Base-by-base conservation (phyloP, 75 land plant species). In the Larix kaempferi region DNA sequence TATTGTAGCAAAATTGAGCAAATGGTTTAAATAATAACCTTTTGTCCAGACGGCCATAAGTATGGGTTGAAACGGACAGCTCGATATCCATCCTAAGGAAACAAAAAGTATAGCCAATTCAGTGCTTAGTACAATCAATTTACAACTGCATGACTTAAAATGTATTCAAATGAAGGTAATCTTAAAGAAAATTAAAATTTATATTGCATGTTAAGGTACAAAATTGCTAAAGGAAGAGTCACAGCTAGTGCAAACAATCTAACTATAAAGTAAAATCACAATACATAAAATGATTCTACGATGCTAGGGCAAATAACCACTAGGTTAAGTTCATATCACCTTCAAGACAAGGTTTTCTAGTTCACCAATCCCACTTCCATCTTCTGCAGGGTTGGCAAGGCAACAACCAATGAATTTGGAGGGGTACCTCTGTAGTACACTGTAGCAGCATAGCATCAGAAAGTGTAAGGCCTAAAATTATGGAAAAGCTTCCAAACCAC, bases 51-150 rank as follows among this genome's bases (percentile, higher is more conserved):
- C 44, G 99, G 99, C 98, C 99, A 96, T 22, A 96, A 82, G 78
- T 94, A 92, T 57, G 99, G 99, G 81, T 96, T 96, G 78, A 96
- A 94, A 69, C 95, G 86, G 33, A 96, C 98, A 78, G 92, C 99
- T 55, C 88, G 77, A 71, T 87, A 96, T 25, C 89, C 94, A 71
- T 91, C 97, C 99, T 94, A 59, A 41, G 39, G 35, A 69, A 74
- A 13, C 26, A 77, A 59, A 27, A 73, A 0, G 22, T 78, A 16
- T 6, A 67, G 11, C 23, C 54, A 33, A 29, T 29, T 62, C 64
- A 62, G 17, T 62, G 10, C 19, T n/a, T 62, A 11, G 22, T n/a
- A 62, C 22, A n/a, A n/a, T 62, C 21, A 13, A 19, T n/a, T 62
- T 62, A 62, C 64, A n/a, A n/a, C 2, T 49, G 54, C 54, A 49